These are phyloP conservation scores for Rugonectria rugulosa DNA, from an alignment of 2,329 filamentous ascomycete genomes.

Conservation along the genomic window DNA sequence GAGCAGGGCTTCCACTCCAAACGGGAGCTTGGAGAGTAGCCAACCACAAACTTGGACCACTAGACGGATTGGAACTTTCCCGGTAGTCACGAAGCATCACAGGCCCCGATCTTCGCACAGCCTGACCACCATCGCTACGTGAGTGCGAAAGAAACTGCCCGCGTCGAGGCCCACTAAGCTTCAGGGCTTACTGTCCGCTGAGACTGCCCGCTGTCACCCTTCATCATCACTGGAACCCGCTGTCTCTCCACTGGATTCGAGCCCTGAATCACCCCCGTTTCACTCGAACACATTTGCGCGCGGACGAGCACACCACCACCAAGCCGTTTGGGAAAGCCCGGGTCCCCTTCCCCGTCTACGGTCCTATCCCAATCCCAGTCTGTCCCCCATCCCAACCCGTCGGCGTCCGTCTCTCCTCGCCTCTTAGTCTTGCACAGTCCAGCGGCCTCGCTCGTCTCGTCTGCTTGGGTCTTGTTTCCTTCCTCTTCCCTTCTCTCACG, in stretches of 20 bases:
- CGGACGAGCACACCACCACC: slow-evolving; percentile 21
- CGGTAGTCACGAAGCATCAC: background rate
- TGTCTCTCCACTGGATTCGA: slow-evolving; percentile 13
- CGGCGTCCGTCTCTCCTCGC: slow-evolving; percentile 17
- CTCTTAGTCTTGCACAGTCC: slow-evolving; percentile 10
- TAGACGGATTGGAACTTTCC: background rate
- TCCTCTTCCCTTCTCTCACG: slow-evolving; percentile 25
- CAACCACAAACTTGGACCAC: background rate
- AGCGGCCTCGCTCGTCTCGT: slow-evolving; percentile 21
- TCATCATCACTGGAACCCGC: slow-evolving; percentile 1
- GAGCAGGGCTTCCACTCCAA: slow-evolving; percentile 3
- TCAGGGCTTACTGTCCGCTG: slow-evolving; percentile 20
- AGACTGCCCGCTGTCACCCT: slow-evolving; percentile 10
- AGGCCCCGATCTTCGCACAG: slow-evolving; percentile 8
- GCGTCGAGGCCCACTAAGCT: background rate
- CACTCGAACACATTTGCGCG: background rate
- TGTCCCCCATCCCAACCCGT: slow-evolving; percentile 13
- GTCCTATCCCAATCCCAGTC: slow-evolving; percentile 10
- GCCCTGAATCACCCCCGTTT: slow-evolving; percentile 13
- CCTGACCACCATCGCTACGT: slow-evolving; percentile 3
- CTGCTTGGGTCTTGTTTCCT: slow-evolving; percentile 18
- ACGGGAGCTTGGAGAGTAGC: background rate
- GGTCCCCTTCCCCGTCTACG: slow-evolving; percentile 19
- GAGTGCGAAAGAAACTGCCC: too few relatives aligned
- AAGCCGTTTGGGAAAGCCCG: slow-evolving; percentile 24